Conservation (phyloP, 1,284 basidiomycete genomes). For the Ustilago crameri region DNA sequence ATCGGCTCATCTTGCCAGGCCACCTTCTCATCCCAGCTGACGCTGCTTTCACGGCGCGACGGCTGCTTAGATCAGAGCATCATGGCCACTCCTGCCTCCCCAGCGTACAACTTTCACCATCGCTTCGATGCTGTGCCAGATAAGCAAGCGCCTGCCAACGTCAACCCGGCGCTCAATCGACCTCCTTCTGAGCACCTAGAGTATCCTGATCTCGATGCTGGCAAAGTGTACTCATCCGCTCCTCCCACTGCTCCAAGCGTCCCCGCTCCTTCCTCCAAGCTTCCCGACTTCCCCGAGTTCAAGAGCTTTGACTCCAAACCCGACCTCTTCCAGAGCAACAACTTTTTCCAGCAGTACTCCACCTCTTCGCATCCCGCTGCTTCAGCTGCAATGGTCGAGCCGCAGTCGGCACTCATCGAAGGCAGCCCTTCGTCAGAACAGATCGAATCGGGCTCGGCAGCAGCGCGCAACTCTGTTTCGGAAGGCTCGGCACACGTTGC, state of each 20-base stretch:
- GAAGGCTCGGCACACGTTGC: background rate
- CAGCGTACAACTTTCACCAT: constrained; percentile 41
- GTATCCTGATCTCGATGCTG: constrained; percentile 44
- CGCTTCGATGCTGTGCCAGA: constrained; percentile 32
- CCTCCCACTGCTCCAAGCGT: constrained; percentile 11
- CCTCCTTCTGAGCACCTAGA: constrained; percentile 26
- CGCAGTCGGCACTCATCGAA: constrained; percentile 45
- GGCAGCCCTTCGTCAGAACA: constrained; percentile 14
- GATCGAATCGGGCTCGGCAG: background rate
- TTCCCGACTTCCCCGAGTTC: constrained; percentile 45
- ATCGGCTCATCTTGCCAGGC: too few relatives aligned
- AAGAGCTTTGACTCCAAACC: constrained; percentile 28
- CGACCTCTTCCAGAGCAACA: constrained; percentile 31
- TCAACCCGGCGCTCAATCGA: background rate
- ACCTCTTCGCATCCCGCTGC: constrained; percentile 15
- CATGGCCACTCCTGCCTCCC: constrained; percentile 38
- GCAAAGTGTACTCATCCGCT: constrained; percentile 42
- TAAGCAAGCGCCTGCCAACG: constrained; percentile 8
- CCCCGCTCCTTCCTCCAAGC: constrained; percentile 11
- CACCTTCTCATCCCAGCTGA: too few relatives aligned
- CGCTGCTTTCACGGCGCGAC: too few relatives aligned
- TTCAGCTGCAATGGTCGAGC: constrained; percentile 32
- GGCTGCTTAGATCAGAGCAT: background rate
- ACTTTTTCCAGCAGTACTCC: constrained; percentile 40
- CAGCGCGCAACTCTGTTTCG: background rate